phyloP scores from a whole-genome alignment of 306 rosid genomes.

The Arachis stenosperma region DNA sequence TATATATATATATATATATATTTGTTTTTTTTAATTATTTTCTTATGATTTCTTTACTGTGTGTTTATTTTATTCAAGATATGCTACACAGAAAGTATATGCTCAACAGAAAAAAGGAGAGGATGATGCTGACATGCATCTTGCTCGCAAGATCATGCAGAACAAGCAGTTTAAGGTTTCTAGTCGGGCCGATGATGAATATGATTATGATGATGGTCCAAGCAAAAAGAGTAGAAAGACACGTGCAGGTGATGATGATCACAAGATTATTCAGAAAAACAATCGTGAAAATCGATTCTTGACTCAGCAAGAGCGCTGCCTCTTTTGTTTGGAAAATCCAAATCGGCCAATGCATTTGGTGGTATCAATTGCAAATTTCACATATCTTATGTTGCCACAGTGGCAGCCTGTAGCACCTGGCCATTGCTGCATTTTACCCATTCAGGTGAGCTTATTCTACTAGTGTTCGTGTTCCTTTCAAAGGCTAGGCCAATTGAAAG shows the following conservation, averaged over 20 bases:
- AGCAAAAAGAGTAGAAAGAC: constrained; percentile 67
- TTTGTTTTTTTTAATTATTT: background rate
- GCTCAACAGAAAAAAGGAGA: constrained; percentile 62
- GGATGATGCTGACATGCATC: constrained; percentile 84
- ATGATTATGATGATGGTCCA: constrained; percentile 76
- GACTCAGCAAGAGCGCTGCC: constrained; percentile 81
- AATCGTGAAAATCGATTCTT: constrained; percentile 47
- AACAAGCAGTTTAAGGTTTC: constrained; percentile 70
- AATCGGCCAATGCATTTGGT: constrained; percentile 80
- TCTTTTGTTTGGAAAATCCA: constrained; percentile 82
- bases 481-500: constrained; percentile 26
- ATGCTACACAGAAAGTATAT: constrained; percentile 51
- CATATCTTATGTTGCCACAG: constrained; percentile 90
- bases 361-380: constrained; percentile 76
- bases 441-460: constrained; percentile 63
- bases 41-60: constrained; percentile 26
- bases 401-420: constrained; percentile 84
- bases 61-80: constrained; percentile 47
- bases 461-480: constrained; percentile 3
- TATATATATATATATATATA: too few relatives aligned
- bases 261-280: constrained; percentile 51
- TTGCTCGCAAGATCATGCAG: constrained; percentile 77
- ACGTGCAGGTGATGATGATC: constrained; percentile 58
- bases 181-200: constrained; percentile 85
- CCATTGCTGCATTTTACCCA: constrained; percentile 90